These are phyloP conservation scores for Metroxylon sagu DNA, from an alignment of 176 grass and related monocot genomes.

Conservation along the genomic window DNA sequence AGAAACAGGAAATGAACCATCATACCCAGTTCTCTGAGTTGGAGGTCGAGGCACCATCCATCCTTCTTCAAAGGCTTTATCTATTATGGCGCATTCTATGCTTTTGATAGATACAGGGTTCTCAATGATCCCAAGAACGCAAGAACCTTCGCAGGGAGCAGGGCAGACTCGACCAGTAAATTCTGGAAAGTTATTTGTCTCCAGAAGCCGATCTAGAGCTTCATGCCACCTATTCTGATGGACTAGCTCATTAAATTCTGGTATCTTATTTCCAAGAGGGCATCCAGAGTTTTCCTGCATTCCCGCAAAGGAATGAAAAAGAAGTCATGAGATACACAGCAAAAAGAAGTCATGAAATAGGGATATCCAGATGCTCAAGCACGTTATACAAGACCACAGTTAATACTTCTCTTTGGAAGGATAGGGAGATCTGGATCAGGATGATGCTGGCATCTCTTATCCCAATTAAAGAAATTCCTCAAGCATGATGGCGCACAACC, in stretches of 20 bases:
- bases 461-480: no score
- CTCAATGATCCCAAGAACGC: conserved; percentile 96
- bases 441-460: no score
- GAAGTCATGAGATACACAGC: no score
- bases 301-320: no score
- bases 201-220: conserved; percentile 82
- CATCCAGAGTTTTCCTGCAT: conserved; percentile 88
- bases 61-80: conserved; percentile 93
- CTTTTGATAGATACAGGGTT: conserved; percentile 98
- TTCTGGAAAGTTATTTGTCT: conserved; percentile 99
- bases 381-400: no score
- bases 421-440: no score
- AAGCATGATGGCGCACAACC: no score
- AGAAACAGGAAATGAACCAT: conserved; percentile 7
- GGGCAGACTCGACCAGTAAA: conserved; percentile 98
- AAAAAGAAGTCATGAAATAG: no score
- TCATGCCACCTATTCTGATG: conserved; percentile 90
- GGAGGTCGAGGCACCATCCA: conserved; percentile 96
- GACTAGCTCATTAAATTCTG: conserved; percentile 96
- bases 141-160: conserved; percentile 95
- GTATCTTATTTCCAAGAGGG: conserved; percentile 98
- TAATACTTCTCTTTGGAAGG: no score
- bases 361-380: no score
- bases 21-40: conserved; percentile 83
- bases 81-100: conserved; percentile 96